Evolutionary conservation across 371 early-diverging fungal species (phyloP).

Genomic region (Apophysomyces sp.): DNA sequence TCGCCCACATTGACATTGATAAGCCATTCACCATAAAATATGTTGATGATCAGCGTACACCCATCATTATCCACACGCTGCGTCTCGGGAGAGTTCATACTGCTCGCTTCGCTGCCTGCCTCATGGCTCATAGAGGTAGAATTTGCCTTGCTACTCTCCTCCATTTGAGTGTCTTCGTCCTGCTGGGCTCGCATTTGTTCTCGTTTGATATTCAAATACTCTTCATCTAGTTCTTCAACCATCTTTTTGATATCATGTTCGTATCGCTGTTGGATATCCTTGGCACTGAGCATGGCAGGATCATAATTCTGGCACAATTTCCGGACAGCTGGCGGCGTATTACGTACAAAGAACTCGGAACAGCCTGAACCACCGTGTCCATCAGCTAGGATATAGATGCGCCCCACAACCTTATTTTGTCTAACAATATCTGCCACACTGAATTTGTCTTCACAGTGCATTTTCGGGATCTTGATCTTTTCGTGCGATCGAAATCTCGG

Average conservation of each 20-base stretch:
- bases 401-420: constrained; percentile 30
- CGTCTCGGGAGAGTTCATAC: neutral
- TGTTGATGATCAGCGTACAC: constrained; percentile 73
- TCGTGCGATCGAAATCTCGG: constrained; percentile 60
- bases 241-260: constrained; percentile 52
- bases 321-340: constrained; percentile 52
- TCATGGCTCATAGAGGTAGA: neutral
- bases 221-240: constrained; percentile 52
- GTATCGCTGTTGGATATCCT: constrained; percentile 38
- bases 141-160: neutral
- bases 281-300: constrained; percentile 31
- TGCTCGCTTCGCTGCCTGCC: neutral
- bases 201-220: constrained; percentile 56
- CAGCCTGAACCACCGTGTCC: constrained; percentile 70
- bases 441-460: constrained; percentile 63
- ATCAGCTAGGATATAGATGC: constrained; percentile 62
- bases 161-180: constrained; percentile 8
- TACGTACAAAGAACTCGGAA: constrained; percentile 59
- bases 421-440: constrained; percentile 51
- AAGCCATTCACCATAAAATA: constrained; percentile 73
- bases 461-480: constrained; percentile 56
- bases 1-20: constrained; percentile 85
- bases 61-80: constrained; percentile 71
- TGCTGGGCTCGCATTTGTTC: constrained; percentile 21
- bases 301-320: constrained; percentile 48